Percentiles rank a stretch among this genome's conserved stretches.
These are phyloP conservation scores for Suillus alpinus DNA, from an alignment of 768 basidiomycete genomes.

Conservation along the genomic window DNA sequence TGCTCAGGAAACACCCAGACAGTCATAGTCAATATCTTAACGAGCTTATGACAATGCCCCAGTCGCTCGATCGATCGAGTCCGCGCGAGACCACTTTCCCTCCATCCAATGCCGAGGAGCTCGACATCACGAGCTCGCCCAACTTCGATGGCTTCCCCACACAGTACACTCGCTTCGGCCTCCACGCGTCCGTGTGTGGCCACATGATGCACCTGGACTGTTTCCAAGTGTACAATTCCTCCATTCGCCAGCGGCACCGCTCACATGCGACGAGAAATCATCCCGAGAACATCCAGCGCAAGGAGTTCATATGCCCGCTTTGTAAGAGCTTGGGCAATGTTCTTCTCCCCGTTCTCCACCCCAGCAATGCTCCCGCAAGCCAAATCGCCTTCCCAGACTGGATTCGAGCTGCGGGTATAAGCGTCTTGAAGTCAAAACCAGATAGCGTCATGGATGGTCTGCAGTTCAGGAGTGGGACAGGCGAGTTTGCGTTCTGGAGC, in stretches of 20 bases:
- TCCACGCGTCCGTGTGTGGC: slow-evolving; percentile 85
- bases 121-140: slow-evolving; percentile 42
- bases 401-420: slow-evolving; percentile 87
- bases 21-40: slow-evolving; percentile 58
- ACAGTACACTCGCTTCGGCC: slow-evolving; percentile 75
- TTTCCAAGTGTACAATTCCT: slow-evolving; percentile 85
- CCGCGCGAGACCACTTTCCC: slow-evolving; percentile 35
- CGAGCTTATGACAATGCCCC: slow-evolving; percentile 63
- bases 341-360: slow-evolving; percentile 75
- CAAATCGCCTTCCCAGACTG: slow-evolving; percentile 76
- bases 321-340: slow-evolving; percentile 97
- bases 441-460: slow-evolving; percentile 69
- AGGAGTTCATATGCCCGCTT: slow-evolving; percentile 94
- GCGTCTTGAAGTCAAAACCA: slow-evolving; percentile 80
- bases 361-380: slow-evolving; percentile 44
- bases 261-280: slow-evolving; percentile 89
- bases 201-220: slow-evolving; percentile 98
- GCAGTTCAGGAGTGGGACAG: slow-evolving; percentile 77
- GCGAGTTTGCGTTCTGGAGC: slow-evolving; percentile 87
- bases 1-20: slow-evolving; percentile 78
- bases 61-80: slow-evolving; percentile 60
- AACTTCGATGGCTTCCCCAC: slow-evolving; percentile 76
- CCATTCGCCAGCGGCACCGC: slow-evolving; percentile 84
- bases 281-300: slow-evolving; percentile 89
- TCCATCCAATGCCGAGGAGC: slow-evolving; percentile 21